phyloP scores from a whole-genome alignment of 2,329 filamentous ascomycete genomes.

The Microdochium bolleyi region DNA sequence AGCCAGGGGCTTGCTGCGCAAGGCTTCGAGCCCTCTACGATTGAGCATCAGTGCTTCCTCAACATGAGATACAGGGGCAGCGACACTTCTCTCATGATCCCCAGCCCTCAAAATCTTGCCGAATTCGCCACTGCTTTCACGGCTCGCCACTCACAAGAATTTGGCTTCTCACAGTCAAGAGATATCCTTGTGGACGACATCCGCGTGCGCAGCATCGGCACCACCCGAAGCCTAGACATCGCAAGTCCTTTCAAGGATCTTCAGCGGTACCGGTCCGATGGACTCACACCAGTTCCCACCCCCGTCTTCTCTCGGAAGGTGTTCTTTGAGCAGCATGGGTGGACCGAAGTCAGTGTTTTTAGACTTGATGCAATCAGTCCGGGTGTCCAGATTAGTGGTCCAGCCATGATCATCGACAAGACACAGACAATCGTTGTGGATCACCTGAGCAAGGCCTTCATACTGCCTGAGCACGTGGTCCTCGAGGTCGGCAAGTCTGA shows the following conservation, averaged over 20 bases:
- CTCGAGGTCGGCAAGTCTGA: slow-evolving; percentile 44
- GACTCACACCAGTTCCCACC: neutral
- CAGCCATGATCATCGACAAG: slow-evolving; percentile 54
- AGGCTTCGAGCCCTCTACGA: slow-evolving; percentile 29
- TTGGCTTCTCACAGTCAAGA: slow-evolving; percentile 28
- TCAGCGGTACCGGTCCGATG: slow-evolving; percentile 1
- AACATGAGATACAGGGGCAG: slow-evolving; percentile 35
- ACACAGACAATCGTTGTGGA: slow-evolving; percentile 71
- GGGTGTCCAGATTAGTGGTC: slow-evolving; percentile 1
- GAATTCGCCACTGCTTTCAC: slow-evolving; percentile 26
- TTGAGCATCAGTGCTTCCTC: slow-evolving; percentile 32
- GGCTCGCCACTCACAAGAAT: slow-evolving; percentile 28
- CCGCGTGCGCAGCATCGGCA: slow-evolving; percentile 30
- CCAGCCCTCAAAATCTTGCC: slow-evolving; percentile 13
- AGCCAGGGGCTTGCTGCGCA: slow-evolving; percentile 28
- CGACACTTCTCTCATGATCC: slow-evolving; percentile 33
- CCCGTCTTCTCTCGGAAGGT: slow-evolving; percentile 7
- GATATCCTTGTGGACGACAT: slow-evolving; percentile 33
- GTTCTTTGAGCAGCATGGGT: slow-evolving; percentile 10
- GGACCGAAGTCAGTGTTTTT: slow-evolving; percentile 10
- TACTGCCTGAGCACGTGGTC: slow-evolving; percentile 26
- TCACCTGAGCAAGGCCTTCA: slow-evolving; percentile 20
- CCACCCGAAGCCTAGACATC: slow-evolving; percentile 28
- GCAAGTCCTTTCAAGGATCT: neutral
- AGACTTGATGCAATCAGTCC: slow-evolving; percentile 4